Evolutionary conservation across 2,329 filamentous ascomycete species (phyloP), one percentile per base, ranked within the genome.

Genomic region (Apiospora pterosperma): DNA sequence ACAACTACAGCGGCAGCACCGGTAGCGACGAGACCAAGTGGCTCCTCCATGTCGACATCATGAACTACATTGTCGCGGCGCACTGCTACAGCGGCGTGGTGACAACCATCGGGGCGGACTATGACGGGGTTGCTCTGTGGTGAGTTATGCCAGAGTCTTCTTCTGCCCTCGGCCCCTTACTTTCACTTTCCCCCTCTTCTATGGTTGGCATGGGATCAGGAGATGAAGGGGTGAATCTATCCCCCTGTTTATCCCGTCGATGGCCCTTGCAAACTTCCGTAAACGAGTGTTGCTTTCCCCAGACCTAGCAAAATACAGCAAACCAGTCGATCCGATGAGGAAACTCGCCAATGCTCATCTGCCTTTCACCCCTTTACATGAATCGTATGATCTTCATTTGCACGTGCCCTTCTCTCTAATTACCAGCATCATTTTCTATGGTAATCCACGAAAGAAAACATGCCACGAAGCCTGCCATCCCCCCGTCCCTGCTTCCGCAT

Each of bases 91-190:
- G 89, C 70, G 92, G 92, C 64, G 77, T 92, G 65, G 92, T 92
- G 63, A 90, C 91, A 58, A 88, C 90, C 63, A 88, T 92, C 67
- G 92, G 92, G 21, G 85, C 88, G 6, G 87, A 93, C 73, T 92
- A 91, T 73, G 92, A 92, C 69, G 90, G 88, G 68, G 89, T 96
- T 63, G 91, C 91, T 64, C 81, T 96, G 62, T 96, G 92, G 92
- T 93, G 81, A 74, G 87, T 82, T n/a, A n/a, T n/a, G n/a, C n/a
- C n/a, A n/a, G n/a, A n/a, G 14, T 68, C 25, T 36, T 5, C 58
- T 39, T 0, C 60, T 38, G 38, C 38, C 34, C 31, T 41, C 8
- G 44, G 19, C 31, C 36, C 36, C 6, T 48, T 34, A 14, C 16
- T 55, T 25, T 31, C 12, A 11, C 42, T 60, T 38, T 38, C 12